Conservation (phyloP, 2,329 filamentous ascomycete species). For the Hypoxylon sp. region DNA sequence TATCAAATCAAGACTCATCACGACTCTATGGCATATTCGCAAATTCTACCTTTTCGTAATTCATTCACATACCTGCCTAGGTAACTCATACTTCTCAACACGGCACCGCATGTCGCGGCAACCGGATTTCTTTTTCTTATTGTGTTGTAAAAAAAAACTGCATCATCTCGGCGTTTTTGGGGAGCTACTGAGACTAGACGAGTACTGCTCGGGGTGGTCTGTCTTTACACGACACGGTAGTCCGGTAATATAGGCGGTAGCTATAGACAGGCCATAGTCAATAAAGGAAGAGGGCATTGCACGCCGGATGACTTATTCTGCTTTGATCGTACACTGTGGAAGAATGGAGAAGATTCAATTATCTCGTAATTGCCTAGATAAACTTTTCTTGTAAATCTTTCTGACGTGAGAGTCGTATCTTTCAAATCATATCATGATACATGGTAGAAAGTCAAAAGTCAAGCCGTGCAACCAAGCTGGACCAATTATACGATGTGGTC, state of each 20-base stretch:
- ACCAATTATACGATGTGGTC: not conserved
- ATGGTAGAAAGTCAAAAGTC: not conserved
- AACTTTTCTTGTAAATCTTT: too few relatives aligned
- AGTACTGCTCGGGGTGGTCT: not conserved
- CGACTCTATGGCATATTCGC: not conserved
- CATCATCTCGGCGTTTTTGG: slow-evolving; percentile 27
- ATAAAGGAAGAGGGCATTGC: slow-evolving; percentile 5
- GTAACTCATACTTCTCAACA: not conserved
- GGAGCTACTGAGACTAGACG: slow-evolving; percentile 17
- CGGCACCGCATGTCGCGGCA: not conserved
- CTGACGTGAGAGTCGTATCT: too few relatives aligned
- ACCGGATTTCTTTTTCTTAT: slow-evolving; percentile 10
- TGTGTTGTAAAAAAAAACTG: slow-evolving; percentile 20
- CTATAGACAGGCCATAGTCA: slow-evolving; percentile 5
- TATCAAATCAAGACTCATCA: not conserved
- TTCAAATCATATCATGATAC: not conserved
- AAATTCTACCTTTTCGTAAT: slow-evolving; percentile 2
- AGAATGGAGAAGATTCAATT: too few relatives aligned
- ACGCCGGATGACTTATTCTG: not conserved
- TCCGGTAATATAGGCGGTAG: slow-evolving; percentile 13
- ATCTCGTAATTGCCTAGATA: too few relatives aligned
- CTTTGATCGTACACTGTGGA: too few relatives aligned
- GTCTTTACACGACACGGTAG: not conserved
- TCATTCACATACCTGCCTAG: not conserved
- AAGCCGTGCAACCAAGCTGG: not conserved